These are phyloP conservation scores for Hypoxylon subgilvum DNA, from an alignment of 495 filamentous ascomycete species.

Conservation along the genomic window DNA sequence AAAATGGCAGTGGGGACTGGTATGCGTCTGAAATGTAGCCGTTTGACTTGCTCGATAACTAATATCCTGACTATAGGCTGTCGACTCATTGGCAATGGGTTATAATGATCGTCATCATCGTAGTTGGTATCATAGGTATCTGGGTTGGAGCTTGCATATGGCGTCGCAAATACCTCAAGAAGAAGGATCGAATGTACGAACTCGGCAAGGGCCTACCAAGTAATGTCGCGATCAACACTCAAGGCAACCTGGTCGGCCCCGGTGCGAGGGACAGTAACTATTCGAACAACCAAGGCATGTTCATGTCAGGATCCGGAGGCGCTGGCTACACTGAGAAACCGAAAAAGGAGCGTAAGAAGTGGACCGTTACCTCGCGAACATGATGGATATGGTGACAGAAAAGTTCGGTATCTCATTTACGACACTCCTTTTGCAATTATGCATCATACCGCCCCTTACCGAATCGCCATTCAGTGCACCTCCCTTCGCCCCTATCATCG, in stretches of 20 bases:
- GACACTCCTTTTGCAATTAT: conserved; percentile 14
- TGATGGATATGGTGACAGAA: conserved; percentile 20
- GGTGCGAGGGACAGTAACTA: conserved; percentile 39
- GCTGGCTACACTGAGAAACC: conserved; percentile 33
- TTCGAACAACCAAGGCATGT: conserved; percentile 30
- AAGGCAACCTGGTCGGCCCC: conserved; percentile 42
- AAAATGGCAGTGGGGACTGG: conserved; percentile 37
- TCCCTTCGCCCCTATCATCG: conserved; percentile 6
- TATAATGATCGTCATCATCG: conserved; percentile 60
- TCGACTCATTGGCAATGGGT: conserved; percentile 61
- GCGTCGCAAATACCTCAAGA: conserved; percentile 58
- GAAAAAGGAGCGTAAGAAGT: conserved; percentile 51
- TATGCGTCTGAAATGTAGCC: conserved; percentile 14
- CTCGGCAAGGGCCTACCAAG: conserved; percentile 48
- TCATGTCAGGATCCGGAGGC: conserved; percentile 39
- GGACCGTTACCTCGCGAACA: conserved; percentile 45
- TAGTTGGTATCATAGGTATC: conserved; percentile 57
- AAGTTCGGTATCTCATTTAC: conserved; percentile 3
- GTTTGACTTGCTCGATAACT: background rate
- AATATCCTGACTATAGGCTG: conserved; percentile 46
- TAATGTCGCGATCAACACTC: conserved; percentile 38
- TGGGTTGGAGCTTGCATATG: conserved; percentile 62
- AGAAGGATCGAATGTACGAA: conserved; percentile 58
- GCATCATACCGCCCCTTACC: background rate
- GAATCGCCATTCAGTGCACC: conserved; percentile 5